phyloP scores from a whole-genome alignment of 306 rosid species.

The Dalbergia oliveri region DNA sequence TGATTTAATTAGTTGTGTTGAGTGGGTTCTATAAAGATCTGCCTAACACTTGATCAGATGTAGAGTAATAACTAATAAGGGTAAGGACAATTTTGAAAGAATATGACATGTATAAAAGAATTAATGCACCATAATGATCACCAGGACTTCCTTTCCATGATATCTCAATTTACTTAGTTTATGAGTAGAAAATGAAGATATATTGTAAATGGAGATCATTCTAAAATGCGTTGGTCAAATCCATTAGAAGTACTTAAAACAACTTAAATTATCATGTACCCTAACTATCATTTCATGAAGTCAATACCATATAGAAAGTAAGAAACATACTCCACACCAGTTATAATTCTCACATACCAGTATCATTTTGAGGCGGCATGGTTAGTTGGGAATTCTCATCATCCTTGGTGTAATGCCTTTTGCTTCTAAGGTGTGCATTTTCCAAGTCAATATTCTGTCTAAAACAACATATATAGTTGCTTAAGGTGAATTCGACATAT shows the following conservation, averaged over 20 bases:
- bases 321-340: background rate
- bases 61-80: background rate
- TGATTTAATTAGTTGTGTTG: background rate
- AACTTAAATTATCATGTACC: background rate
- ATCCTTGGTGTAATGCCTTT: slow-evolving; percentile 54
- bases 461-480: slow-evolving; percentile 43
- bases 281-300: background rate
- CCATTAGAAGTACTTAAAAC: background rate
- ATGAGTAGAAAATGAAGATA: slow-evolving; percentile 45
- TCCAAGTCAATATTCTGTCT: slow-evolving; percentile 88
- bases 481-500: background rate
- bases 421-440: slow-evolving; percentile 76
- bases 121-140: background rate
- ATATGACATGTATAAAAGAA: background rate
- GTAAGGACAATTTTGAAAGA: background rate
- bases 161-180: too few species aligned
- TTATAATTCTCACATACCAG: slow-evolving; percentile 48
- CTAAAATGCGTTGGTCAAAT: background rate
- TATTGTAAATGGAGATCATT: background rate
- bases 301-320: background rate
- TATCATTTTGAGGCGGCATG: slow-evolving; percentile 53
- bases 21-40: background rate
- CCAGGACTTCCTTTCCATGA: background rate
- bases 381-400: slow-evolving; percentile 49
- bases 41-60: background rate